Percentiles rank a stretch among this genome's conserved stretches.
These are phyloP conservation scores for Kuraishia molischiana DNA, from an alignment of 805 yeast species.

Conservation along the genomic window DNA sequence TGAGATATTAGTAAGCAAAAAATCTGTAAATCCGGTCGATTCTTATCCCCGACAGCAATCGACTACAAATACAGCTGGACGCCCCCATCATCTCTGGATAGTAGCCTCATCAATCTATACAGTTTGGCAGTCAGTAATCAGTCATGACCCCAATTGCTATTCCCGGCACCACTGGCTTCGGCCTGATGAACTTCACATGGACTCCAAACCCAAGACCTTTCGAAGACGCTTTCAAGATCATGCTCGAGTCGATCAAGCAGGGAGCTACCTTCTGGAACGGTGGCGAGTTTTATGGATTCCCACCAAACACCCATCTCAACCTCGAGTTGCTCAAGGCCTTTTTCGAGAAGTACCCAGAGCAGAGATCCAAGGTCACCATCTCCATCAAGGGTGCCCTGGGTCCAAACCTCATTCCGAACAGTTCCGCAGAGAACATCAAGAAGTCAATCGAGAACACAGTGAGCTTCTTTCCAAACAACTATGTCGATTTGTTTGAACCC, in stretches of 20 bases:
- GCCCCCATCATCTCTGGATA: too few species aligned
- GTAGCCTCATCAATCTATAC: too few species aligned
- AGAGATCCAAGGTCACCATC: slow-evolving; percentile 43
- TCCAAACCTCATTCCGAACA: slow-evolving; percentile 33
- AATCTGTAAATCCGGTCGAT: too few species aligned
- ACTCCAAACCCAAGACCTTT: slow-evolving; percentile 43
- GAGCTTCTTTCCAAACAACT: slow-evolving; percentile 25
- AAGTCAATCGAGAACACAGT: slow-evolving; percentile 37
- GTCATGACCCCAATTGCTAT: too few species aligned
- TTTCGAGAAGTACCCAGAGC: slow-evolving; percentile 46
- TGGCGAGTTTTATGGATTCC: slow-evolving; percentile 69
- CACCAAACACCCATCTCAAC: slow-evolving; percentile 32
- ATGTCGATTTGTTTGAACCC: slow-evolving; percentile 53
- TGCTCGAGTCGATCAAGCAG: slow-evolving; percentile 40
- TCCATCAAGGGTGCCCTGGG: slow-evolving; percentile 61
- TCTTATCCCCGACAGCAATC: too few species aligned
- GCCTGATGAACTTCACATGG: slow-evolving; percentile 80
- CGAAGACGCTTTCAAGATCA: slow-evolving; percentile 40
- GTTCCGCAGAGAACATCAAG: slow-evolving; percentile 35
- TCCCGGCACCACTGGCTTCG: slow-evolving; percentile 43
- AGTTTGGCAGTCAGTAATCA: too few species aligned
- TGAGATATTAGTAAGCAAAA: too few species aligned
- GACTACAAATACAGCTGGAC: too few species aligned
- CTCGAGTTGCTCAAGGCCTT: slow-evolving; percentile 48
- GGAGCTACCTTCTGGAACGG: slow-evolving; percentile 52